Evolutionary conservation across 768 basidiomycete genomes (phyloP).

Genomic region (Psilocybe cyanescens): DNA sequence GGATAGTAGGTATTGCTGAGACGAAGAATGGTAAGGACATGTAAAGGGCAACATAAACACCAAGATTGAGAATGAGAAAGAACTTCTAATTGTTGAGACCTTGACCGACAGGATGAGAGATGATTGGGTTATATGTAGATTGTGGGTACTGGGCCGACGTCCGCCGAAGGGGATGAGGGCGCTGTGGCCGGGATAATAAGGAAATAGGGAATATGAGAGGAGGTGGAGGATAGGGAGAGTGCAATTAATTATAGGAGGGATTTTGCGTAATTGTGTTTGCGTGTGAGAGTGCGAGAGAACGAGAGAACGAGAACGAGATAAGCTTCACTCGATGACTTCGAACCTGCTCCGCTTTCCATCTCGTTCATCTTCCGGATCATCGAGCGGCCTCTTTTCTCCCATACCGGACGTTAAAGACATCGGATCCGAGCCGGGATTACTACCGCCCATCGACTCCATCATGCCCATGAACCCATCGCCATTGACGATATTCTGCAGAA

Average conservation of each 20-base stretch:
- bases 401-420: constrained; percentile 12
- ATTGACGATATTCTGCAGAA: constrained; percentile 73
- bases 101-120: too few relatives aligned
- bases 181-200: too few relatives aligned
- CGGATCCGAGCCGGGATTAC: constrained; percentile 13
- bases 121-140: too few relatives aligned
- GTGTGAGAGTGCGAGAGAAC: too few relatives aligned
- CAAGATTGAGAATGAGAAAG: too few relatives aligned
- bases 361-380: constrained; percentile 35
- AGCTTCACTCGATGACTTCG: constrained; percentile 56
- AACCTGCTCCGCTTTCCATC: constrained; percentile 63
- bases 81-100: too few relatives aligned
- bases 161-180: not conserved
- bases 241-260: too few relatives aligned
- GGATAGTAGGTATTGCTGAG: too few relatives aligned
- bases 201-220: not conserved
- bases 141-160: too few relatives aligned
- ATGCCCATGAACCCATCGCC: constrained; percentile 61
- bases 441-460: constrained; percentile 15
- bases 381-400: constrained; percentile 27
- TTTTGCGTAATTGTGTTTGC: too few relatives aligned
- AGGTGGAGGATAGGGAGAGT: not conserved
- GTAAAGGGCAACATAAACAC: too few relatives aligned
- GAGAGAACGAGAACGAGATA: not conserved
- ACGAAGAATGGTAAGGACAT: too few relatives aligned